These are phyloP conservation scores for Pascua guehoae DNA, from an alignment of 1,284 basidiomycete genomes.

Conservation along the genomic window DNA sequence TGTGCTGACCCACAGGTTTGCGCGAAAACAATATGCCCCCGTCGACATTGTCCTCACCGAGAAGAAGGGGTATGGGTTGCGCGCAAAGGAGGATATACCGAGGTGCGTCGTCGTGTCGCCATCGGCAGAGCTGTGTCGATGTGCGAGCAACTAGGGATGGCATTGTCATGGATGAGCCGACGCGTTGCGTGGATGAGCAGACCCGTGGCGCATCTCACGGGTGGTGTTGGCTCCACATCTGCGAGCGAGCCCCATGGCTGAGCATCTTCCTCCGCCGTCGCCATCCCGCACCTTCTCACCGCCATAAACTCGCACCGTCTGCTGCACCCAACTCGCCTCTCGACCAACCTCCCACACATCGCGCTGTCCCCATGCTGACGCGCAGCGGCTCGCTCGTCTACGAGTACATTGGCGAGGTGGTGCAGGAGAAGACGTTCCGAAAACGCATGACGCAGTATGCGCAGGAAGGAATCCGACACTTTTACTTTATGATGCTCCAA, in stretches of 20 bases:
- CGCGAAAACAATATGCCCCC: constrained; percentile 75
- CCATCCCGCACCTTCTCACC: too few species aligned
- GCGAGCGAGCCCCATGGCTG: not conserved
- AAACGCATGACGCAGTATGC: constrained; percentile 94
- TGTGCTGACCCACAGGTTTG: constrained; percentile 61
- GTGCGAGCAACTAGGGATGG: constrained; percentile 57
- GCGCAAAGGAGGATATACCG: constrained; percentile 66
- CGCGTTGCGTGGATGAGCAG: not conserved
- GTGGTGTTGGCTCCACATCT: not conserved
- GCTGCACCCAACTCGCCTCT: too few species aligned
- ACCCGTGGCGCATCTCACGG: too few species aligned
- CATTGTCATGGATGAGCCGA: not conserved
- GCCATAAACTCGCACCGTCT: too few species aligned
- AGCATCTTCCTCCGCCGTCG: not conserved
- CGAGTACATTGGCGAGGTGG: constrained; percentile 97
- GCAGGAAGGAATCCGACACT: constrained; percentile 88
- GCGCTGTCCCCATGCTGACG: not conserved
- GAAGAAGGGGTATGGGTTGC: constrained; percentile 90
- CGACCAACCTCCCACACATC: too few species aligned
- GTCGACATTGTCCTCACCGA: constrained; percentile 91
- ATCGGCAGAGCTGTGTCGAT: too few species aligned
- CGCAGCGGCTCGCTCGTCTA: constrained; percentile 87
- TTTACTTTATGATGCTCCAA: constrained; percentile 99
- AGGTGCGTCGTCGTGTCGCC: too few species aligned
- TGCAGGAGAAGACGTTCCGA: constrained; percentile 79